phyloP scores from a whole-genome alignment of 176 grass and related monocot genomes.

The Pontederia paniculata region DNA sequence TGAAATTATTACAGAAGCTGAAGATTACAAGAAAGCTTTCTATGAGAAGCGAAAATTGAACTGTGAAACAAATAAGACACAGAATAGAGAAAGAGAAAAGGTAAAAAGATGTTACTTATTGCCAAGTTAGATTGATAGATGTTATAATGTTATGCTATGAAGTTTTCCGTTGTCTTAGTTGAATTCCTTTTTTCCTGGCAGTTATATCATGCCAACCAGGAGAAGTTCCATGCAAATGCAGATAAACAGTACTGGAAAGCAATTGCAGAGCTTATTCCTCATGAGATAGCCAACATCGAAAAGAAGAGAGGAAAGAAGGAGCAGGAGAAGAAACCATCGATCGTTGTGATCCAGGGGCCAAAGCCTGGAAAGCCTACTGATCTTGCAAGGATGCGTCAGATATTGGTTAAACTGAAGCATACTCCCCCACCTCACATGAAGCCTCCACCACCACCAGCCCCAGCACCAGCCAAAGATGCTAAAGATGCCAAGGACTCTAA shows the following conservation, averaged over 20 bases:
- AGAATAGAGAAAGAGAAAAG: constrained; percentile 17
- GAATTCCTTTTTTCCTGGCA: not conserved
- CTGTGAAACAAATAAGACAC: constrained; percentile 14
- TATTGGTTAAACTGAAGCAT: constrained; percentile 13
- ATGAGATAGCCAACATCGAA: constrained; percentile 15
- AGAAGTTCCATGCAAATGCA: constrained; percentile 20
- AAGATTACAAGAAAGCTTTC: constrained; percentile 11
- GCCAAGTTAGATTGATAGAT: not conserved
- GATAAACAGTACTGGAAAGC: constrained; percentile 23
- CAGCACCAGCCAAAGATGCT: constrained; percentile 7
- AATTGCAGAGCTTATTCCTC: constrained; percentile 9
- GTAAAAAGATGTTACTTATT: not conserved
- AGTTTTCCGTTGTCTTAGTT: not conserved
- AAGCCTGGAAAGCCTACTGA: constrained; percentile 19
- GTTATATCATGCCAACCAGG: constrained; percentile 15
- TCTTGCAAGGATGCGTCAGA: constrained; percentile 17
- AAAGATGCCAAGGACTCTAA: constrained; percentile 13
- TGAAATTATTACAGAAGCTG: constrained; percentile 18
- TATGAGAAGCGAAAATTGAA: constrained; percentile 19
- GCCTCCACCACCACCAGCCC: constrained; percentile 5
- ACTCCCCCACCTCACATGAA: constrained; percentile 13
- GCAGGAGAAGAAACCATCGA: constrained; percentile 13
- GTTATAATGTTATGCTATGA: not conserved
- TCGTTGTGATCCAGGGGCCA: constrained; percentile 11
- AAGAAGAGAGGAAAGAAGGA: constrained; percentile 18